Evolutionary conservation across 371 early-diverging fungal species (phyloP).

Genomic region (Mortierella sp.): DNA sequence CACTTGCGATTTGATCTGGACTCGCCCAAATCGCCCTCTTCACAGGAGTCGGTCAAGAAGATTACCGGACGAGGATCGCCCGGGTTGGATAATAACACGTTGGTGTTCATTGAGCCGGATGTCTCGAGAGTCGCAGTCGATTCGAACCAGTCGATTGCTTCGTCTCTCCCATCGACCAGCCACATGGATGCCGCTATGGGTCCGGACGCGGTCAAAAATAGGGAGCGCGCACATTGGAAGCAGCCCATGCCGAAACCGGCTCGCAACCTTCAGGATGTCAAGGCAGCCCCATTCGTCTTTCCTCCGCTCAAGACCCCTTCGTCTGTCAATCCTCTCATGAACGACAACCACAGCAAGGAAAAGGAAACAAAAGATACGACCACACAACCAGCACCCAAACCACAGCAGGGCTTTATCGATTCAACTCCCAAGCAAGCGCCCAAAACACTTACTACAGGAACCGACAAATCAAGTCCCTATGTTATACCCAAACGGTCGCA

Average conservation of each 20-base stretch:
- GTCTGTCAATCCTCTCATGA: neutral
- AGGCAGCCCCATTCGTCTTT: constrained; percentile 53
- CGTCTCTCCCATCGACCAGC: constrained; percentile 46
- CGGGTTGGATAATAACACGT: constrained; percentile 27
- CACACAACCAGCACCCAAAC: neutral
- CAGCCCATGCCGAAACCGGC: constrained; percentile 42
- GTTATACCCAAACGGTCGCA: constrained; percentile 35
- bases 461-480: constrained; percentile 21
- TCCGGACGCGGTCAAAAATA: neutral
- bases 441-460: neutral
- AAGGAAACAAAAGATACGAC: neutral
- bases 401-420: neutral
- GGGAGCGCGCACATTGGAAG: constrained; percentile 21
- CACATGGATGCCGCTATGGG: constrained; percentile 27
- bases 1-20: constrained; percentile 41
- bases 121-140: constrained; percentile 15
- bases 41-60: constrained; percentile 20
- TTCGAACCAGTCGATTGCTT: constrained; percentile 27
- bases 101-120: constrained; percentile 55
- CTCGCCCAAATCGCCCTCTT: neutral
- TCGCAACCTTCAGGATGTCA: constrained; percentile 52
- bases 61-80: constrained; percentile 39
- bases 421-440: neutral
- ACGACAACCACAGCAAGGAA: neutral
- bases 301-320: constrained; percentile 39